phyloP scores from a whole-genome alignment of 1,139 yeast species.

The Keqinozyma sinolaborantium region DNA sequence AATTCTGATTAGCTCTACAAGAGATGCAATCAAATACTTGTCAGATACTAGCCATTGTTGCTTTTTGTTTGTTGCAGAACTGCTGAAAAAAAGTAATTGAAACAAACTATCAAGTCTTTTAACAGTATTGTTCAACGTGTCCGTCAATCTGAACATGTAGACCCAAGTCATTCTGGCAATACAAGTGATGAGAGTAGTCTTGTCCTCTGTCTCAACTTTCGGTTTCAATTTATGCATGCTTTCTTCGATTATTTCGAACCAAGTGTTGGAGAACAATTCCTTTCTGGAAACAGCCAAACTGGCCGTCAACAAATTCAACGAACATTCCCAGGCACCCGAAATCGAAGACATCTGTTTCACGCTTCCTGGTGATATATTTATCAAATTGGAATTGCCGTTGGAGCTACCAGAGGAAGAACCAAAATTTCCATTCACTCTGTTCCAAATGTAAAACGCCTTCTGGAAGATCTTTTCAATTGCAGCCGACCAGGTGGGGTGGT shows the following conservation, averaged over 20 bases:
- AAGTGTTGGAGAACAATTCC: constrained; percentile 68
- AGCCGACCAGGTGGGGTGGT: constrained; percentile 92
- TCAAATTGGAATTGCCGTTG: constrained; percentile 7
- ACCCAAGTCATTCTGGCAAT: constrained; percentile 84
- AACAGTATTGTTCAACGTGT: constrained; percentile 82
- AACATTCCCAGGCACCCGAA: constrained; percentile 64
- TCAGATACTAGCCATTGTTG: constrained; percentile 72
- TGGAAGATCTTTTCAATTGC: constrained; percentile 65
- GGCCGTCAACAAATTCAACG: constrained; percentile 69
- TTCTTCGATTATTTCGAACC: constrained; percentile 69
- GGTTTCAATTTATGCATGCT: constrained; percentile 35
- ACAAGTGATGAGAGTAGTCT: constrained; percentile 60
- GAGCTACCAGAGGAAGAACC: constrained; percentile 1
- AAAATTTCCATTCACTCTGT: constrained; percentile 12
- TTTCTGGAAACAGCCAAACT: constrained; percentile 79
- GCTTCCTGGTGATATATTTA: constrained; percentile 12
- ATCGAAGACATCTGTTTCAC: constrained; percentile 2
- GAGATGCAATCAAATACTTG: constrained; percentile 54
- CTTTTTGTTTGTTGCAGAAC: constrained; percentile 47
- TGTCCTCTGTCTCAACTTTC: constrained; percentile 48
- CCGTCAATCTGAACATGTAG: constrained; percentile 79
- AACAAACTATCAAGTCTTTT: constrained; percentile 52
- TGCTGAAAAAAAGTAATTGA: constrained; percentile 50
- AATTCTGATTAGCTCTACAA: constrained; percentile 69
- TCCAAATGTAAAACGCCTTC: constrained; percentile 43